Evolutionary conservation across 2,329 filamentous ascomycete genomes (phyloP), one percentile per base, ranked within the genome.

Genomic region (Apiospora arundinis): DNA sequence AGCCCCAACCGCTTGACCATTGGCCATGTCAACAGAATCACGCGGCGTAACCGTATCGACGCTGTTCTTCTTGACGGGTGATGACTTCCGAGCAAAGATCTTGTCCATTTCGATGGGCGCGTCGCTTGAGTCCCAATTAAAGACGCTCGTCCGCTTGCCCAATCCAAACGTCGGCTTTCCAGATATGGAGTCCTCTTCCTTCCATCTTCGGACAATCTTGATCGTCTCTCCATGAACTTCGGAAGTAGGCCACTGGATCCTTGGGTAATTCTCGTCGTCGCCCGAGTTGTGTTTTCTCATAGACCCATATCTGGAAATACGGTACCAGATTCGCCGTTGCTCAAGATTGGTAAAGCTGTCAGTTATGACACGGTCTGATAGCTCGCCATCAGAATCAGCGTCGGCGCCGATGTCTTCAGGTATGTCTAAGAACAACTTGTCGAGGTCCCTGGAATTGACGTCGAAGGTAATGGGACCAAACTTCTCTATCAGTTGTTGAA

Each of bases 291-390:
- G 85, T 72, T 87, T 87, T 7, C 89, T 84, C 74, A 86, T 84
- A 0, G 90, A 89, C 2, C 89, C 90, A 70, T 85, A 85, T 6
- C 90, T 86, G 9, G 90, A 91, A 23, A 92, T 80, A 25, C 89
- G 88, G 74, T 92, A 91, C 91, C 91, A 92, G 9, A 85, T 84
- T 75, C 89, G 91, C 67, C 91, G 88, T 78, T 92, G 86, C 2
- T 87, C 86, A 4, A 87, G 85, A 2, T 84, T 83, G 5, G 82
- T 81, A 72, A 91, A 91, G 40, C 82, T 87, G 76, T 91, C 88
- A 42, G 78, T 79, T 23, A 88, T 82, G 63, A 87, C 78, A 42
- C 82, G 79, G 42, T 89, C 87, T 0, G 87, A 80, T 0, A 89
- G 76, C 0, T 83, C 77, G 1, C 76, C 73, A 11, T 73, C 68